Evolutionary conservation across 2,329 filamentous ascomycete species (phyloP), one percentile per base, ranked within the genome.

Genomic region (Capronia coronata): DNA sequence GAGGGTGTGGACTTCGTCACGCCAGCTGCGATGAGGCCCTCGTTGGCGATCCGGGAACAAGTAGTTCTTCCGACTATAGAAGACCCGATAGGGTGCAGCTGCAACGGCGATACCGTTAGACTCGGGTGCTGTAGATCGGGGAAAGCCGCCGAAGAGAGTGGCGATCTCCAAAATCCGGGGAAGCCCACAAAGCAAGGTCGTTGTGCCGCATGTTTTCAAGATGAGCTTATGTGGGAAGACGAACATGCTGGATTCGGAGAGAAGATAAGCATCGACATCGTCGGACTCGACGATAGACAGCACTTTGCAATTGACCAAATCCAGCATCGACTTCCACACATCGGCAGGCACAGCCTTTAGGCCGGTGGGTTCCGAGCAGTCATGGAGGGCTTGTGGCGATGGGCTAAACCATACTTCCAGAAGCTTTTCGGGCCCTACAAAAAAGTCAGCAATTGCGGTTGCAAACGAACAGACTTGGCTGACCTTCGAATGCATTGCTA

Each of bases 211-310:
- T 6, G 93, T 98, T 80, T 98, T 98, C 60, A 98, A 76, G 54
- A 98, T 95, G 57, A 98, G 79, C 77, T 98, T 98, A 79, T 98
- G 93, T n/a, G 90, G 89, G 70, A 95, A 98, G 62, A 98, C 88
- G 67, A 98, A 98, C 90, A 98, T 95, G 85, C 93, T 97, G 34
- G 93, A 97, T 73, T 98, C 93, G 56, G 93, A 98, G 48, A 98
- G 78, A 5, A 98, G 81, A 67, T 98, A 98, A 58, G 93, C 91
- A 65, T 98, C 93, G 62, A 97, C 86, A 65, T 91, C 84, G 57
- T 95, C 89, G 19, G 91, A 95, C 66, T 91, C 84, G 57, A 98
- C 80, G 55, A 95, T 85, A 2, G 93, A 98, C 48, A 98, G 77
- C 48, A 98, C 89, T 74, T 98, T 93, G 82, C 93, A 98, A 68